Conservation (phyloP, 495 filamentous ascomycete species). For the Penicillium bialowiezense region DNA sequence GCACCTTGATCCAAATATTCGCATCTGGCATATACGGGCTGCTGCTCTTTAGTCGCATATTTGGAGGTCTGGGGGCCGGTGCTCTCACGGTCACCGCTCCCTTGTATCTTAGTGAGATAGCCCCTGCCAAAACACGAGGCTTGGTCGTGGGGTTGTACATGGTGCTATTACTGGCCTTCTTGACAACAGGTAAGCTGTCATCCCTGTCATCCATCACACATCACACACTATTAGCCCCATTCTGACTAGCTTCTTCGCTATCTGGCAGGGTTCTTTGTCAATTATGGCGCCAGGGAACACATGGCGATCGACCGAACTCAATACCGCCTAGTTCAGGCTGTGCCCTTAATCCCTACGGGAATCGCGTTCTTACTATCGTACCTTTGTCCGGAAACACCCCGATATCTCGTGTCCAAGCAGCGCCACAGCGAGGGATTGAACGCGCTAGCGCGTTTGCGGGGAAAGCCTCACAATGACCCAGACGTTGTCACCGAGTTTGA, state of each 20-base stretch:
- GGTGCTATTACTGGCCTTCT: constrained; percentile 42
- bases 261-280: constrained; percentile 45
- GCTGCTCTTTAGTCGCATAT: constrained; percentile 43
- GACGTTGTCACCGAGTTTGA: constrained; percentile 35
- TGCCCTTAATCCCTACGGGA: constrained; percentile 41
- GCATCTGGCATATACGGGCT: constrained; percentile 44
- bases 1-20: constrained; percentile 43
- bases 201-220: neutral
- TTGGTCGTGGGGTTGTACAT: constrained; percentile 48
- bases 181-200: constrained; percentile 35
- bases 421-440: constrained; percentile 30
- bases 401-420: constrained; percentile 39
- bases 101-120: constrained; percentile 52
- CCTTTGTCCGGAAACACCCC: constrained; percentile 39
- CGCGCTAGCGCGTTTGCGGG: constrained; percentile 40
- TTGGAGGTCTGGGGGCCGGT: constrained; percentile 47
- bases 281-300: constrained; percentile 41
- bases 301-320: constrained; percentile 38
- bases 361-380: constrained; percentile 36
- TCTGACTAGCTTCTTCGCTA: constrained; percentile 1
- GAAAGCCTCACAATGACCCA: constrained; percentile 27
- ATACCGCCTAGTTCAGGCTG: constrained; percentile 44
- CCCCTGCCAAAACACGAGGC: constrained; percentile 46
- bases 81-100: constrained; percentile 48
- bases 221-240: neutral